phyloP scores from a whole-genome alignment of 208 protist species.

The Porcisia deanei region DNA sequence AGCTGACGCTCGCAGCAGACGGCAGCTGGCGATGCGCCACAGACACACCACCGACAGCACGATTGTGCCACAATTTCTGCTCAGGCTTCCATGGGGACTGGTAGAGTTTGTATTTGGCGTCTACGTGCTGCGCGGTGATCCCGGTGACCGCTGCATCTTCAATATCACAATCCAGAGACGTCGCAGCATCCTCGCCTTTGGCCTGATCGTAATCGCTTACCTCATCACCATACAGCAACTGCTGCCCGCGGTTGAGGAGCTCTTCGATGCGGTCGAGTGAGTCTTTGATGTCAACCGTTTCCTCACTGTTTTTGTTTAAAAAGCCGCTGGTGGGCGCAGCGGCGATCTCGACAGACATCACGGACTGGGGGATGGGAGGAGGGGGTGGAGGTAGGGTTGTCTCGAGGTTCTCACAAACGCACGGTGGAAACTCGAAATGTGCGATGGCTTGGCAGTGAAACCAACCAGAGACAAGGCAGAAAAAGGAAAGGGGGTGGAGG shows the following conservation, averaged over 20 bases:
- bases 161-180: background rate
- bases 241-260: conserved; percentile 46
- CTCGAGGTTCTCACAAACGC: too few relatives aligned
- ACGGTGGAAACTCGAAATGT: too few relatives aligned
- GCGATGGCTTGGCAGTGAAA: too few relatives aligned
- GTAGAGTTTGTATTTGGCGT: conserved; percentile 18
- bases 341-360: background rate
- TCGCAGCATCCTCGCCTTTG: background rate
- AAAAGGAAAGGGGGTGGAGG: background rate
- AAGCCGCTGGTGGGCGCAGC: background rate
- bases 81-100: conserved; percentile 4
- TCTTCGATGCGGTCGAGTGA: conserved; percentile 64
- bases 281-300: conserved; percentile 37
- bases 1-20: background rate
- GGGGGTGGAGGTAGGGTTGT: too few relatives aligned
- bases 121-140: conserved; percentile 2
- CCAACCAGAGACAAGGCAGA: too few relatives aligned
- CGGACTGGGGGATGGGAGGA: background rate
- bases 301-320: background rate
- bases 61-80: too few relatives aligned
- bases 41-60: too few relatives aligned
- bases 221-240: conserved; percentile 54
- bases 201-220: conserved; percentile 10
- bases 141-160: background rate
- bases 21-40: too few relatives aligned